A percentile compares a stretch with the other conserved stretches of the same genome.
Conservation (phyloP, 129 eudicot genomes). For the Flaveria ramosissima region DNA sequence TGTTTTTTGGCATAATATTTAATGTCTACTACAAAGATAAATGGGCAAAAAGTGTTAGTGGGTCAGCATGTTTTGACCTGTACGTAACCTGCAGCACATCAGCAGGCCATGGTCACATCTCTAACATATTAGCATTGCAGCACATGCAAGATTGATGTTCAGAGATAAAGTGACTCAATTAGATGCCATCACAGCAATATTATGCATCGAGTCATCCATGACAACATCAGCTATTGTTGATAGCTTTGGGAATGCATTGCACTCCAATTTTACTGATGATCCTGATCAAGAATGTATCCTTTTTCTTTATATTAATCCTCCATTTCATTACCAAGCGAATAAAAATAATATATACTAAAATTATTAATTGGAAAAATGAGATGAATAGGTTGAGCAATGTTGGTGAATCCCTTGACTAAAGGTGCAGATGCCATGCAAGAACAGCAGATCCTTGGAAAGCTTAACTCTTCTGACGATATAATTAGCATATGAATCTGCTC, state of each 20-base stretch:
- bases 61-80: background rate
- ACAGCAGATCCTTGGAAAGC: slow-evolving; percentile 64
- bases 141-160: slow-evolving; percentile 97
- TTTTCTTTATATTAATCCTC: background rate
- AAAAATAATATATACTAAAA: background rate
- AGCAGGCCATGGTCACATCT: background rate
- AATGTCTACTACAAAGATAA: background rate
- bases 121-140: slow-evolving; percentile 44
- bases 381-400: background rate
- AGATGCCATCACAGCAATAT: slow-evolving; percentile 88
- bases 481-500: slow-evolving; percentile 26
- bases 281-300: slow-evolving; percentile 98
- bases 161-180: slow-evolving; percentile 78
- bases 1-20: background rate
- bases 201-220: slow-evolving; percentile 97
- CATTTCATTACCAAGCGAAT: background rate
- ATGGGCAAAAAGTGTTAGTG: background rate
- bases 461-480: slow-evolving; percentile 39
- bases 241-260: slow-evolving; percentile 88
- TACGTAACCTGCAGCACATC: background rate
- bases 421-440: slow-evolving; percentile 77
- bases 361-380: background rate
- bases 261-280: slow-evolving; percentile 80
- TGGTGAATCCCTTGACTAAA: slow-evolving; percentile 49
- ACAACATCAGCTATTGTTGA: slow-evolving; percentile 95